These are phyloP conservation scores for Styphnolobium japonicum DNA, from an alignment of 306 rosid species.

Conservation along the genomic window DNA sequence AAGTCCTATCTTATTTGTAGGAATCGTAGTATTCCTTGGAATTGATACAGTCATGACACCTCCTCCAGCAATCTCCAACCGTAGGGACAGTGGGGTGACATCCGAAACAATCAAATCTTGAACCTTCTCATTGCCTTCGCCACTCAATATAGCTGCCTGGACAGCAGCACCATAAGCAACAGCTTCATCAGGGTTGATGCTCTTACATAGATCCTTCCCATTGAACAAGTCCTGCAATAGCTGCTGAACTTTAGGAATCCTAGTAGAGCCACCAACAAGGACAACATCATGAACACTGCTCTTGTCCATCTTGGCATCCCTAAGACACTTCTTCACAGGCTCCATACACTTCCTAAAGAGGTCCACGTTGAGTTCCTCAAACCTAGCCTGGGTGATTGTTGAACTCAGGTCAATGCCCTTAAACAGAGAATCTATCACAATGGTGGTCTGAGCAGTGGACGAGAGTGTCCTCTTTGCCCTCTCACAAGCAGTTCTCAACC, in stretches of 20 bases:
- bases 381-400: constrained; percentile 2
- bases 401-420: neutral
- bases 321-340: constrained; percentile 41
- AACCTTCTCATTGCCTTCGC: constrained; percentile 34
- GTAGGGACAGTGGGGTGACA: constrained; percentile 45
- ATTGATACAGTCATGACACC: constrained; percentile 47
- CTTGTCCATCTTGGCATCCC: constrained; percentile 53
- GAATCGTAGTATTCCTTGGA: constrained; percentile 50
- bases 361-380: constrained; percentile 7
- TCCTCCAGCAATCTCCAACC: constrained; percentile 29
- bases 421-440: neutral
- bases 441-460: neutral
- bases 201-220: constrained; percentile 51
- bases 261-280: constrained; percentile 59
- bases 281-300: constrained; percentile 42
- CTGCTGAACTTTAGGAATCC: constrained; percentile 56
- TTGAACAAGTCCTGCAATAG: constrained; percentile 44
- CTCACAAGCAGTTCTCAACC: neutral
- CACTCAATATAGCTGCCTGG: constrained; percentile 52
- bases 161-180: constrained; percentile 64
- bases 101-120: constrained; percentile 37
- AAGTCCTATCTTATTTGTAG: constrained; percentile 30
- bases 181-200: constrained; percentile 54
- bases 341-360: constrained; percentile 41
- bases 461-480: constrained; percentile 5